These are phyloP conservation scores for Aegilops longissima DNA, from an alignment of 176 grass and related monocot genomes.

Conservation along the genomic window DNA sequence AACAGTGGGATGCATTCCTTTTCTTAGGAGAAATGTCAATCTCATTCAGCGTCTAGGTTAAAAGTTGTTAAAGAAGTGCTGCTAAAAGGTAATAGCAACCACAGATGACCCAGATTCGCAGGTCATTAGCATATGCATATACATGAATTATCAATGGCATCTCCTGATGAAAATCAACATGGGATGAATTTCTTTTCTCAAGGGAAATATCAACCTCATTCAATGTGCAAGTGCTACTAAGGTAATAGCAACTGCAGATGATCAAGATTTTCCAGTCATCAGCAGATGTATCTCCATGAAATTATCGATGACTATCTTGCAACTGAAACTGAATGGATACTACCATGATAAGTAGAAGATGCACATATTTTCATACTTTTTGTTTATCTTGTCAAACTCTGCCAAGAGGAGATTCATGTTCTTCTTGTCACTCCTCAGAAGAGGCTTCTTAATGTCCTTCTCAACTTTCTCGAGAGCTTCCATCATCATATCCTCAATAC, in stretches of 20 bases:
- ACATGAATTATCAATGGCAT: neutral
- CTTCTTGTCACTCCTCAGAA: slow-evolving; percentile 90
- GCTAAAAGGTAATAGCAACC: neutral
- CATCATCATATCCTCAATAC: slow-evolving; percentile 79
- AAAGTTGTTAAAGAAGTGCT: neutral
- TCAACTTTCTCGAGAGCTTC: slow-evolving; percentile 93
- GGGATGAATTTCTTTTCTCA: neutral
- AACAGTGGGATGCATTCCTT: neutral
- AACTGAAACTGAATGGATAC: slow-evolving; percentile 1
- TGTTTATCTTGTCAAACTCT: slow-evolving; percentile 93
- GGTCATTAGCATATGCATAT: neutral
- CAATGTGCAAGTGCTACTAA: neutral
- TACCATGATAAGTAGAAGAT: slow-evolving; percentile 5
- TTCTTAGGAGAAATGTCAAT: neutral
- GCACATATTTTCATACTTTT: slow-evolving; percentile 56
- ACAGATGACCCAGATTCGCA: neutral
- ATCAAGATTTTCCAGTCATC: neutral
- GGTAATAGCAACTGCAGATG: neutral
- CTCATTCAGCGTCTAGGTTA: neutral
- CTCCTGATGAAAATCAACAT: neutral
- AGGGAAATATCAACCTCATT: neutral
- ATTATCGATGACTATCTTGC: neutral
- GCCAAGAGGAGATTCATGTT: slow-evolving; percentile 72
- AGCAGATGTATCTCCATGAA: neutral
- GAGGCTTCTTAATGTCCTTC: slow-evolving; percentile 94